Conservation (phyloP, 345 rosid species). For the Hibiscus tridactylites region DNA sequence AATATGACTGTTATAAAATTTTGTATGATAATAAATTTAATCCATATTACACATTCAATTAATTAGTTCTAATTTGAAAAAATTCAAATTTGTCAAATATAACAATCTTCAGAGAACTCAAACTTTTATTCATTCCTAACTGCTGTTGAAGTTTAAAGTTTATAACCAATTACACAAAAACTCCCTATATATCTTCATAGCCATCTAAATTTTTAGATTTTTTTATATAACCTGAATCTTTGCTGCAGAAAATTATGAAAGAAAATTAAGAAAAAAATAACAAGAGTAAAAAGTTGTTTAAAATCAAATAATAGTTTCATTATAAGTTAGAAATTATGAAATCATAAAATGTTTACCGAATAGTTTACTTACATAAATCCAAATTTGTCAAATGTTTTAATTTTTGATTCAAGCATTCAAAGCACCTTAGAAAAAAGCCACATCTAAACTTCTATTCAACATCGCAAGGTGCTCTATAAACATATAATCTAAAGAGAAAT, state of each 20-base stretch:
- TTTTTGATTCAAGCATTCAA: background rate
- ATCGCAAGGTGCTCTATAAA: background rate
- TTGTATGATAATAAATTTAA: too few relatives aligned
- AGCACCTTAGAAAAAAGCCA: background rate
- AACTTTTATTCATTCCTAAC: background rate
- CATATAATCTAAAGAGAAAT: background rate
- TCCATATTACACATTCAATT: too few relatives aligned
- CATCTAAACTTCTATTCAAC: background rate
- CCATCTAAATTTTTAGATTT: slow-evolving; percentile 32
- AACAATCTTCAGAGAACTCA: background rate
- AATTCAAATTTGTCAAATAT: background rate
- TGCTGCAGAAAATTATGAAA: slow-evolving; percentile 40
- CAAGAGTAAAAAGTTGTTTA: background rate
- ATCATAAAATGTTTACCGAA: background rate
- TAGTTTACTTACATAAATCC: background rate
- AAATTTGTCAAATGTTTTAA: background rate
- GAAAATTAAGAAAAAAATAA: background rate
- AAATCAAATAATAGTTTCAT: background rate
- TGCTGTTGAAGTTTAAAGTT: background rate
- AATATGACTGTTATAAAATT: too few relatives aligned
- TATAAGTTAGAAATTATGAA: background rate
- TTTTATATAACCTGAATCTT: slow-evolving; percentile 71
- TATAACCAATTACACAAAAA: background rate
- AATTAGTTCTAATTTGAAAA: too few relatives aligned
- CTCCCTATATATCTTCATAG: slow-evolving; percentile 38